Conservation (phyloP, 441 rosid species). For the Adansonia rubrostipa region DNA sequence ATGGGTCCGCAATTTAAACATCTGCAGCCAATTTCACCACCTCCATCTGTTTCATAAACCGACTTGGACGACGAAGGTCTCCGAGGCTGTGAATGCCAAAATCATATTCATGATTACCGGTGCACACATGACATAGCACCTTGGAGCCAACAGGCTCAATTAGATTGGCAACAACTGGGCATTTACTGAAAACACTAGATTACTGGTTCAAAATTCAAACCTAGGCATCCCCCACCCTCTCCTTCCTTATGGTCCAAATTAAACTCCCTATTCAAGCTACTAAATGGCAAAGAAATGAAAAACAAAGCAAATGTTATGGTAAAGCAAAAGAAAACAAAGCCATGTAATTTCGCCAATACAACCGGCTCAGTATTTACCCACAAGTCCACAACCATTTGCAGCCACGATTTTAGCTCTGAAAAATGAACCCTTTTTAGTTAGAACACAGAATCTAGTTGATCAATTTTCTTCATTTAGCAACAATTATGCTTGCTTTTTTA, state of each 20-base stretch:
- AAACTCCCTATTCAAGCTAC: background rate
- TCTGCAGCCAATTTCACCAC: slow-evolving; percentile 73
- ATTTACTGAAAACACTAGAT: background rate
- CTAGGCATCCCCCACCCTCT: background rate
- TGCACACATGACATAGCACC: slow-evolving; percentile 88
- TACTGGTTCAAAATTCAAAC: background rate
- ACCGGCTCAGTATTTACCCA: background rate
- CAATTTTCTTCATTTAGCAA: background rate
- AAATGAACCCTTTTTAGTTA: background rate
- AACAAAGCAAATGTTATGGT: background rate
- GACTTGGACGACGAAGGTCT: slow-evolving; percentile 69
- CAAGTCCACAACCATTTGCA: background rate
- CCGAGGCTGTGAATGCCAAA: slow-evolving; percentile 91
- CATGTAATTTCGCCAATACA: background rate
- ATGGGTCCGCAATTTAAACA: too few species aligned
- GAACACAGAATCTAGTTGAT: background rate
- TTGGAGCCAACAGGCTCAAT: slow-evolving; percentile 74
- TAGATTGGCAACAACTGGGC: slow-evolving; percentile 31
- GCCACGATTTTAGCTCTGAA: background rate
- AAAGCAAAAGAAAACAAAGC: background rate
- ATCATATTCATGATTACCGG: slow-evolving; percentile 89
- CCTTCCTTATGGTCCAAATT: background rate
- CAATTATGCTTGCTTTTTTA: background rate
- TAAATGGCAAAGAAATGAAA: background rate
- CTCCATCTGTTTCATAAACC: slow-evolving; percentile 73